These are phyloP conservation scores for sorghum (Sorghum bicolor) DNA, from an alignment of 176 grass and related monocot genomes.

Conservation along the genomic window Sorghum_bicolor_NCBIv3 NC_012872.2:5235501-5236000, in stretches of 20 bases:
- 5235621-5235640: conserved; percentile 63
- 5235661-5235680: conserved; percentile 74
- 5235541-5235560: neutral
- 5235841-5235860: conserved; percentile 46
- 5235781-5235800: conserved; percentile 24
- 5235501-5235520: conserved; percentile 23
- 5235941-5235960: conserved; percentile 71
- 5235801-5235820: conserved; percentile 22
- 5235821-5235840: conserved; percentile 42
- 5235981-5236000: conserved; percentile 58
- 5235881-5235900: conserved; percentile 50
- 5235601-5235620: conserved; percentile 52
- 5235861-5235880: conserved; percentile 75
- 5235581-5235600: conserved; percentile 54
- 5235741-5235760: conserved; percentile 23
- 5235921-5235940: conserved; percentile 72
- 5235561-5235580: conserved; percentile 40
- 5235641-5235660: conserved; percentile 60
- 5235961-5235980: conserved; percentile 76
- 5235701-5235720: conserved; percentile 39
- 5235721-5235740: conserved; percentile 50
- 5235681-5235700: conserved; percentile 68
- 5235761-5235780: conserved; percentile 8
- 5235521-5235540: neutral
- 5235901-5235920: conserved; percentile 72